Evolutionary conservation across 768 basidiomycete genomes (phyloP).

Genomic region (Chalciporus piperatus): DNA sequence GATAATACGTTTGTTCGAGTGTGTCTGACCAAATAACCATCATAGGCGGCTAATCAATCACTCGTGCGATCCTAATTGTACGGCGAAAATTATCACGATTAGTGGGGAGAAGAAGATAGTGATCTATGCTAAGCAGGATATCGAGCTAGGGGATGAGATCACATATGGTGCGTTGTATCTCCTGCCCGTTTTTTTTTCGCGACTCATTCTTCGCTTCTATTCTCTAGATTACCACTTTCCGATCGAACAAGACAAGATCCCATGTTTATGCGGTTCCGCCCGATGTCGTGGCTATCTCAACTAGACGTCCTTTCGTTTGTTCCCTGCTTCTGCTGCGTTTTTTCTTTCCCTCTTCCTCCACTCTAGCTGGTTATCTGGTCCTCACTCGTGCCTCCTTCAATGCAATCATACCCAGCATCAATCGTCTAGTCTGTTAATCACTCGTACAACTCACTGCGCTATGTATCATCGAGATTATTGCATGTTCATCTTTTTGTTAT

Average conservation of each 20-base stretch:
- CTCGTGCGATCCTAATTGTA: constrained; percentile 94
- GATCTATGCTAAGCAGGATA: constrained; percentile 96
- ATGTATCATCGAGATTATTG: constrained; percentile 31
- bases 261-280: constrained; percentile 84
- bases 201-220: neutral
- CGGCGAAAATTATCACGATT: constrained; percentile 88
- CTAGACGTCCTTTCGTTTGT: constrained; percentile 42
- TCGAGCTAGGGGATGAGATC: constrained; percentile 96
- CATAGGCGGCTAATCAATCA: constrained; percentile 94
- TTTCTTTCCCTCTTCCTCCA: neutral
- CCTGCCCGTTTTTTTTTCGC: neutral
- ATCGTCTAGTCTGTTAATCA: no score
- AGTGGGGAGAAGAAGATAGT: constrained; percentile 97
- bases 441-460: constrained; percentile 24
- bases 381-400: constrained; percentile 3
- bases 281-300: constrained; percentile 96
- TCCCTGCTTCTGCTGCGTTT: neutral
- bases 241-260: constrained; percentile 96
- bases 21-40: constrained; percentile 10
- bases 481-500: constrained; percentile 12
- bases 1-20: constrained; percentile 1
- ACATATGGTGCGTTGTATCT: constrained; percentile 76
- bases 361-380: constrained; percentile 6
- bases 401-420: constrained; percentile 20
- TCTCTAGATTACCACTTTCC: constrained; percentile 95